Percentiles rank a stretch among this genome's conserved stretches.
These are phyloP conservation scores for Clohesyomyces aquaticus DNA, from an alignment of 495 filamentous ascomycete species.

Conservation along the genomic window DNA sequence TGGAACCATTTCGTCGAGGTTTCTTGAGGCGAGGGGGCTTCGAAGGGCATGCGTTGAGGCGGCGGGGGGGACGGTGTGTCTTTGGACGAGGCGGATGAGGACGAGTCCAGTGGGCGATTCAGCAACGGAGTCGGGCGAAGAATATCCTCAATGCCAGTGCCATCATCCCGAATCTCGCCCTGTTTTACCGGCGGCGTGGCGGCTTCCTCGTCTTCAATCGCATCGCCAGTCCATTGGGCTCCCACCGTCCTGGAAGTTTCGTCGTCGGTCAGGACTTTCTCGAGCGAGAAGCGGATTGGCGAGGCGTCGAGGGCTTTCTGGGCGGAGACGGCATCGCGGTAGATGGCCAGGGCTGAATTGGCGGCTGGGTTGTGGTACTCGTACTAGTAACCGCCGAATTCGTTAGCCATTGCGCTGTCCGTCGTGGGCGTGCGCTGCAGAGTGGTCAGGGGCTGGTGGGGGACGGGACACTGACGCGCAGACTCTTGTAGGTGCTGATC, in stretches of 20 bases:
- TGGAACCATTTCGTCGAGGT: constrained; percentile 32
- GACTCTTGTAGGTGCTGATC: constrained; percentile 72
- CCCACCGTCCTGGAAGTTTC: neutral
- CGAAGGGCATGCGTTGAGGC: constrained; percentile 17
- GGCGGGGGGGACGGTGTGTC: neutral
- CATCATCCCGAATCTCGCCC: neutral
- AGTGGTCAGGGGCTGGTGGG: neutral
- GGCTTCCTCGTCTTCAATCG: neutral
- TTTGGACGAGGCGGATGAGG: constrained; percentile 1
- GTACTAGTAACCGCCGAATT: constrained; percentile 42
- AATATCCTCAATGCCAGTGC: constrained; percentile 36
- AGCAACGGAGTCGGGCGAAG: constrained; percentile 23
- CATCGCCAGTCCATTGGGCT: neutral
- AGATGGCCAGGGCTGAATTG: constrained; percentile 52
- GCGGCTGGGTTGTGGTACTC: constrained; percentile 45
- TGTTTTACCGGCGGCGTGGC: neutral
- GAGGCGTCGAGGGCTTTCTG: constrained; percentile 46
- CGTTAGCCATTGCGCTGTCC: neutral
- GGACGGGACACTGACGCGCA: constrained; percentile 57
- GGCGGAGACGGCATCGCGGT: constrained; percentile 45
- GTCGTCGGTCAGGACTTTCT: constrained; percentile 20
- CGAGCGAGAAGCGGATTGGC: constrained; percentile 48
- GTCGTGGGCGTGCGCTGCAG: neutral
- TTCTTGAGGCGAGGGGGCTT: neutral
- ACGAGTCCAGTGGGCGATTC: neutral